phyloP scores from a whole-genome alignment of 2,329 filamentous ascomycete genomes.

The Colletotrichum kahawae region DNA sequence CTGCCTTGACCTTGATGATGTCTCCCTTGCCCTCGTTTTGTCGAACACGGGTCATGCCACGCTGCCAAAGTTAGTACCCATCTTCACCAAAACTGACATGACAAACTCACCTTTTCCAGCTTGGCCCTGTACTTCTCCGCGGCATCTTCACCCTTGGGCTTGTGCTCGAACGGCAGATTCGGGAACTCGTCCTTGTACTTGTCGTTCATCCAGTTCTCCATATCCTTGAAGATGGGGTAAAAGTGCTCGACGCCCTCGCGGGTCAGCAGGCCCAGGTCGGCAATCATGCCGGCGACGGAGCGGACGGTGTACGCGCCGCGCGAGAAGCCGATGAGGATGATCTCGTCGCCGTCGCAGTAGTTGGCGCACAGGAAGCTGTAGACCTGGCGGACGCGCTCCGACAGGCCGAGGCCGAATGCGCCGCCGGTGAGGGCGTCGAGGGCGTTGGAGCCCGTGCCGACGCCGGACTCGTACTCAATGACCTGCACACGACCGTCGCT shows the following conservation, averaged over 20 bases:
- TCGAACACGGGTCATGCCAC: constrained; percentile 44
- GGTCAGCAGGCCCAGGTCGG: constrained; percentile 55
- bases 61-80: not conserved
- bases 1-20: constrained; percentile 52
- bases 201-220: constrained; percentile 55
- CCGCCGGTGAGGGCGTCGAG: constrained; percentile 59
- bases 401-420: constrained; percentile 59
- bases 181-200: constrained; percentile 54
- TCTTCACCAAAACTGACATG: not conserved
- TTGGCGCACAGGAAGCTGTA: constrained; percentile 69
- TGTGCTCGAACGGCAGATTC: constrained; percentile 49
- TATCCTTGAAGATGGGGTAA: constrained; percentile 61
- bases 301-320: constrained; percentile 63
- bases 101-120: constrained; percentile 44
- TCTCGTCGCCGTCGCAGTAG: constrained; percentile 62
- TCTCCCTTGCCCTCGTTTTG: constrained; percentile 39
- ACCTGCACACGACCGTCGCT: constrained; percentile 60
- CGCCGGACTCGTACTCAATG: constrained; percentile 65
- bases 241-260: constrained; percentile 59
- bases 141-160: constrained; percentile 50
- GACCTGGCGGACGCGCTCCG: constrained; percentile 62
- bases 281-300: constrained; percentile 60
- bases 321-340: constrained; percentile 62
- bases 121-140: constrained; percentile 46
- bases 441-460: constrained; percentile 57